These are phyloP conservation scores for Alisma plantagoaquatica DNA, from an alignment of 106 monocot species.

Conservation along the genomic window DNA sequence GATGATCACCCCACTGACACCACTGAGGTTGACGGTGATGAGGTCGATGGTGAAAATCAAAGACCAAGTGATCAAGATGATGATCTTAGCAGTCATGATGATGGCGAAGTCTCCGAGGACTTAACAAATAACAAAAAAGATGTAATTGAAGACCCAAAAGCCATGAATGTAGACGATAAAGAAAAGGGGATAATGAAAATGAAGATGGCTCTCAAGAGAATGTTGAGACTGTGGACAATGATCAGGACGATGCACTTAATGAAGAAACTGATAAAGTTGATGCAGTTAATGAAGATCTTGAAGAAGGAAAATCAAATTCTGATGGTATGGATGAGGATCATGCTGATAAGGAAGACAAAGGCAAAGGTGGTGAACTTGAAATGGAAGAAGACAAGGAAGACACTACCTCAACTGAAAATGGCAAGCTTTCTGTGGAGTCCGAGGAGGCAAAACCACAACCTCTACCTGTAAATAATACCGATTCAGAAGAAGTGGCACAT, in stretches of 20 bases:
- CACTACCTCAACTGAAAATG: too few species aligned
- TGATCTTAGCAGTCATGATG: slow-evolving; percentile 15
- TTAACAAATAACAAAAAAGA: slow-evolving; percentile 33
- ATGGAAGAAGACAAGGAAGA: too few species aligned
- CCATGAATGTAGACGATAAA: slow-evolving; percentile 28
- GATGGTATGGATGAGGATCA: too few species aligned
- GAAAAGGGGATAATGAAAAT: slow-evolving; percentile 18
- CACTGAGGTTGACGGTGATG: slow-evolving; percentile 31
- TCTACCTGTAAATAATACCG: too few species aligned
- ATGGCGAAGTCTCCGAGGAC: slow-evolving; percentile 17
- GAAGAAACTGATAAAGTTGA: slow-evolving; percentile 26
- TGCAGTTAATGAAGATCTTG: background rate
- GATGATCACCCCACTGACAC: slow-evolving; percentile 24
- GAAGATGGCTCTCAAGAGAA: slow-evolving; percentile 19
- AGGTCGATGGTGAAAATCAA: slow-evolving; percentile 20
- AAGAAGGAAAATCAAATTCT: too few species aligned
- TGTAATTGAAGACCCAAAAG: slow-evolving; percentile 52
- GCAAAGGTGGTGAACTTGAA: too few species aligned
- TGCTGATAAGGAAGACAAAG: too few species aligned
- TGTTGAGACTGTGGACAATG: slow-evolving; percentile 9
- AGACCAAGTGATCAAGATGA: slow-evolving; percentile 10
- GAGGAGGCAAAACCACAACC: too few species aligned
- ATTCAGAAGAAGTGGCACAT: too few species aligned
- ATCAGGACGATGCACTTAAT: slow-evolving; percentile 7
- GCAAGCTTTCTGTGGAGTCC: too few species aligned